Base-by-base conservation (phyloP, 106 monocot genomes). In the Posidonia australis region DNA sequence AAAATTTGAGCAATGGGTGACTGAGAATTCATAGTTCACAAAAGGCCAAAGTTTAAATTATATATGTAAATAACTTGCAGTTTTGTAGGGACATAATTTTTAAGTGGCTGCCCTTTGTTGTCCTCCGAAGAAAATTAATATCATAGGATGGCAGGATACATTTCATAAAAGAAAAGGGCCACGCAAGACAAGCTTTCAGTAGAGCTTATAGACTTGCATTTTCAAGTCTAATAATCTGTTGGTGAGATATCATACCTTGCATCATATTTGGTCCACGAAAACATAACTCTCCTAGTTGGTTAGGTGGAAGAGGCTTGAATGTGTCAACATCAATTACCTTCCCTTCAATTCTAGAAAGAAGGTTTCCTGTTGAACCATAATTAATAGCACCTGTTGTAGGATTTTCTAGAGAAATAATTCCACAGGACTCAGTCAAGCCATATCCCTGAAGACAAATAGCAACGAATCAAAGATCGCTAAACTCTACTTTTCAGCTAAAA, bases 181-280 rank as follows among this genome's bases (percentile, higher is more conserved):
- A n/a, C n/a, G n/a, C n/a, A n/a, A n/a, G 52, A 52, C 9, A 20
- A 52, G 52, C 52, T 20, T 52, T 17, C 18, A 20, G 9, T 52
- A 22, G 22, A 16, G 2, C 13, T 52, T 19, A 16, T 36, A 36
- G 52, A 52, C 57, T 58, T 27, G 24, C 11, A 58, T 58, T 58
- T 58, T 28, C 57, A 58, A 13, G 22, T 52, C 9, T 22, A 18
- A 52, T 52, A 52, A n/a, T 41, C 4, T 60, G n/a, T n/a, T n/a
- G n/a, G n/a, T n/a, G n/a, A 20, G 48, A 49, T 49, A 14, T 2
- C 54, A 22, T 74, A 98, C 96, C 96, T 84, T 77, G 77, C 96
- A 98, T 98, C 51, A 87, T 83, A 43, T 90, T 90, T 42, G 90
- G 87, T 47, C 96, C 96, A 21, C 87, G 82, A 51, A 90, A 77